These are phyloP conservation scores for Fusarium sp. DNA, from an alignment of 2,329 filamentous ascomycete genomes.

Conservation along the genomic window DNA sequence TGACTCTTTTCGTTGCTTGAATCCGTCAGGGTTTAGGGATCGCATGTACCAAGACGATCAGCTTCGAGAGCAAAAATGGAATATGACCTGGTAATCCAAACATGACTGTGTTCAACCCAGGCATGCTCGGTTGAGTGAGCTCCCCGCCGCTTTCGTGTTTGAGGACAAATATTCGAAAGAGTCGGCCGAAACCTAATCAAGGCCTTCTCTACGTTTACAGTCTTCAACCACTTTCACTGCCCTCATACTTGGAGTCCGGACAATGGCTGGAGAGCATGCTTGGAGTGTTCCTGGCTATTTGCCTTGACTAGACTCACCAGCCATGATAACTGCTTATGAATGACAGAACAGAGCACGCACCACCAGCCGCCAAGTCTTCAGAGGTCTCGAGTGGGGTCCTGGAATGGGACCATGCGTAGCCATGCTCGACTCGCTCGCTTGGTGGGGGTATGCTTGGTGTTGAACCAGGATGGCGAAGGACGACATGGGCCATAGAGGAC, in stretches of 20 bases:
- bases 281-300: background rate
- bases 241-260: background rate
- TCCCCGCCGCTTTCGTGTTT: conserved; percentile 32
- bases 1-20: conserved; percentile 16
- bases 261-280: background rate
- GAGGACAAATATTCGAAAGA: conserved; percentile 17
- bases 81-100: conserved; percentile 7
- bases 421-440: conserved; percentile 35
- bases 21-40: conserved; percentile 5
- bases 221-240: background rate
- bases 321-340: conserved; percentile 14
- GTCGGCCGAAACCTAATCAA: conserved; percentile 21
- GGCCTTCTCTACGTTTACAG: conserved; percentile 2
- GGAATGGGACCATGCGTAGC: conserved; percentile 22
- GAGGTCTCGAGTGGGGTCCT: conserved; percentile 45
- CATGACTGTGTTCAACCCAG: background rate
- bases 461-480: conserved; percentile 34
- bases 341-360: conserved; percentile 32
- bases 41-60: background rate
- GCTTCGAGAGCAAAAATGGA: background rate
- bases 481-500: conserved; percentile 13
- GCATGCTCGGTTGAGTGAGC: background rate
- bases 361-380: conserved; percentile 41
- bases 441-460: conserved; percentile 37
- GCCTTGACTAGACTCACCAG: conserved; percentile 11